Percentiles rank a stretch among this genome's conserved stretches.
These are phyloP conservation scores for Sporisorium reilianum DNA, from an alignment of 1,284 basidiomycete genomes.

Conservation along the genomic window DNA sequence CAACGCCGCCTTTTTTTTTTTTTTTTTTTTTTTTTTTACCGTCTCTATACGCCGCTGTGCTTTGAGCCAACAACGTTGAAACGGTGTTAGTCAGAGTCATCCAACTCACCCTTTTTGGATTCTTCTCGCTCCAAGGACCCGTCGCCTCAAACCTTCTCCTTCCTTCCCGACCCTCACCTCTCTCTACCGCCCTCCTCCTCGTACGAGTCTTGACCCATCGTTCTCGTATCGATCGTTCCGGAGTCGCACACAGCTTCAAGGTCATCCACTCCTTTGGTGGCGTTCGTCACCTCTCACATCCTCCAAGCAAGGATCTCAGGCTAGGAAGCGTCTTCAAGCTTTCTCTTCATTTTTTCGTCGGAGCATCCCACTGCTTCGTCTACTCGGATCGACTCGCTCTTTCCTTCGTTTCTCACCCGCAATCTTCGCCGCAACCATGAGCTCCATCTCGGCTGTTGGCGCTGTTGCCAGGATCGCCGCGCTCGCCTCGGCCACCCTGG, in stretches of 20 bases:
- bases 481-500: constrained; percentile 47
- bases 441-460: constrained; percentile 45
- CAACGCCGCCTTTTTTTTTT: neutral
- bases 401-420: neutral
- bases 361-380: constrained; percentile 1
- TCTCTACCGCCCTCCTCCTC: neutral
- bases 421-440: constrained; percentile 21
- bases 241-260: constrained; percentile 16
- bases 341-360: neutral
- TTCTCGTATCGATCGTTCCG: constrained; percentile 23
- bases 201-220: constrained; percentile 12
- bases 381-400: neutral
- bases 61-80: neutral
- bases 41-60: no score
- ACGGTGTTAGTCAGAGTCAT: constrained; percentile 2
- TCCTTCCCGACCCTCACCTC: constrained; percentile 8
- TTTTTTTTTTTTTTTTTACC: no score
- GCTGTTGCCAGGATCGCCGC: constrained; percentile 51
- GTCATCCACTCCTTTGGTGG: constrained; percentile 18
- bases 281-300: constrained; percentile 9
- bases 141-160: neutral
- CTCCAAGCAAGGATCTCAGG: constrained; percentile 2
- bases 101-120: neutral
- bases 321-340: neutral
- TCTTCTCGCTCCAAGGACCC: constrained; percentile 1